phyloP scores from a whole-genome alignment of 2,329 filamentous ascomycete genomes.

The Pezicula carpinea region DNA sequence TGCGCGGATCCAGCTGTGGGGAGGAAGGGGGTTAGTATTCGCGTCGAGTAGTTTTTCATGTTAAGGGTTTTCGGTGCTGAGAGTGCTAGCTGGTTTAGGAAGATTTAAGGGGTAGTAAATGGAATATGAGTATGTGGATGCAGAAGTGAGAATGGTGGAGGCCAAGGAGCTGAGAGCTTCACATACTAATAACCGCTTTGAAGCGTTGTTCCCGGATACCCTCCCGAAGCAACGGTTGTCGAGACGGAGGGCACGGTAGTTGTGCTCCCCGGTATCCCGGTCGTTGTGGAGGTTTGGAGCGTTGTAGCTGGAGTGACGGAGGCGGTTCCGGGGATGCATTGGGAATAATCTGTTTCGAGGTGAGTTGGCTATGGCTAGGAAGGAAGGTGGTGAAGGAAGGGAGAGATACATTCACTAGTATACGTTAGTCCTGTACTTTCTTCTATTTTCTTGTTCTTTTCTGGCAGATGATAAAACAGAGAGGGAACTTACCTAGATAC shows the following conservation, averaged over 20 bases:
- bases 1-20: conserved; percentile 48
- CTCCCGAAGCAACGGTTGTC: conserved; percentile 21
- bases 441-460: neutral
- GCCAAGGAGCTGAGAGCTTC: too few species aligned
- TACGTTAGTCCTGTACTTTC: too few species aligned
- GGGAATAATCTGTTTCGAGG: conserved; percentile 26
- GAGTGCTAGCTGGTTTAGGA: too few species aligned
- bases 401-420: conserved; percentile 9
- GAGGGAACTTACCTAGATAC: conserved; percentile 21
- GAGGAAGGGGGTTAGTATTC: neutral
- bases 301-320: conserved; percentile 12
- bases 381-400: too few species aligned
- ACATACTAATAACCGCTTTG: conserved; percentile 32
- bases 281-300: neutral
- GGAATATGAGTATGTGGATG: too few species aligned
- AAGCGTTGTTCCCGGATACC: conserved; percentile 38
- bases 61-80: too few species aligned
- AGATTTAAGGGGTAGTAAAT: too few species aligned
- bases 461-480: too few species aligned
- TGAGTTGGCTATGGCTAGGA: too few species aligned
- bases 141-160: too few species aligned
- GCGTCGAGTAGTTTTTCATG: too few species aligned
- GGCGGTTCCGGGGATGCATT: conserved; percentile 34
- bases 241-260: conserved; percentile 16
- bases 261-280: conserved; percentile 6